Percentiles rank a stretch among this genome's conserved stretches.
phyloP scores from a whole-genome alignment of 768 basidiomycete genomes.

The Mycena galopus region DNA sequence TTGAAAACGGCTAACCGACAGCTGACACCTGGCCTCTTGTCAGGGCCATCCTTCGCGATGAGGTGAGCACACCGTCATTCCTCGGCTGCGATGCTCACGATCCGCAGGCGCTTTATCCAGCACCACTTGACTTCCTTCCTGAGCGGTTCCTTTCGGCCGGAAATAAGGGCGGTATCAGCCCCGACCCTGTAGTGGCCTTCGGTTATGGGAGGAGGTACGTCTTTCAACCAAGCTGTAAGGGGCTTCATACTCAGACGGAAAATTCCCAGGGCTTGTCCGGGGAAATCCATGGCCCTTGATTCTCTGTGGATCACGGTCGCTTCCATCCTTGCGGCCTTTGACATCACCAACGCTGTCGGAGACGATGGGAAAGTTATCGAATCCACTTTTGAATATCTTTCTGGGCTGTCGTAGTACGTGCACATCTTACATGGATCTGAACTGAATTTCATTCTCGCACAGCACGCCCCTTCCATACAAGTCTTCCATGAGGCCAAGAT shows the following conservation, averaged over 20 bases:
- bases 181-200: neutral
- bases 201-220: neutral
- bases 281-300: neutral
- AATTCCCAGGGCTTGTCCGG: neutral
- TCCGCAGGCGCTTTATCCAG: neutral
- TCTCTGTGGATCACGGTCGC: slow-evolving; percentile 9
- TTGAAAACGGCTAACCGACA: neutral
- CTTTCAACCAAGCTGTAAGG: neutral
- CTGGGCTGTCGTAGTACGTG: neutral
- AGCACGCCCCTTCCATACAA: neutral
- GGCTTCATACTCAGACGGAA: neutral
- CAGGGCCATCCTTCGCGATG: slow-evolving; percentile 1
- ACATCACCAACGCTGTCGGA: neutral
- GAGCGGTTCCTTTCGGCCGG: neutral
- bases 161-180: neutral
- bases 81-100: neutral
- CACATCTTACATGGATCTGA: neutral
- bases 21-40: neutral
- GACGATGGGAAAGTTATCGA: neutral
- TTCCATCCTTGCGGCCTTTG: slow-evolving; percentile 1
- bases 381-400: neutral
- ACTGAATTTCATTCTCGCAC: neutral
- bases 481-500: neutral
- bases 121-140: neutral
- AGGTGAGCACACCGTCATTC: slow-evolving; percentile 3